Conservation (phyloP, 495 filamentous ascomycete species). For the Penicillium salamii region DNA sequence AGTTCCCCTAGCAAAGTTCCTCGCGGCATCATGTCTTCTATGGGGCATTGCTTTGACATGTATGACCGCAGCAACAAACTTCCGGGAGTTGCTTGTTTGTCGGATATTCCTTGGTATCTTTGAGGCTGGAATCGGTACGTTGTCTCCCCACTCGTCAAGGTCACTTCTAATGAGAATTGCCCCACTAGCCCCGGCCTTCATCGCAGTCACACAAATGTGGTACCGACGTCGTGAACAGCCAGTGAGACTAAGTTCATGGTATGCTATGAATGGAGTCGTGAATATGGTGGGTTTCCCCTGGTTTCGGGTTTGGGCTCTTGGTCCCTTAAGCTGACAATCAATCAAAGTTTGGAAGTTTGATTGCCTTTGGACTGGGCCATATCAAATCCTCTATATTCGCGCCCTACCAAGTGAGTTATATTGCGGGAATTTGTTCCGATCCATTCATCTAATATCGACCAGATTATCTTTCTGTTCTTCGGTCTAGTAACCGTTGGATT, state of each 20-base stretch:
- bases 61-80: constrained; percentile 56
- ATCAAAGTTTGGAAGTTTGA: constrained; percentile 42
- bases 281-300: constrained; percentile 46
- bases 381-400: constrained; percentile 50
- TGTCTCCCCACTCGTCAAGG: background rate
- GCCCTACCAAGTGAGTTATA: constrained; percentile 48
- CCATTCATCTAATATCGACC: background rate
- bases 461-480: constrained; percentile 57
- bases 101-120: constrained; percentile 63
- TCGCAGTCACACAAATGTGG: constrained; percentile 64
- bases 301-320: background rate
- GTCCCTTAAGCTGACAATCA: background rate
- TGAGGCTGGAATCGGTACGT: constrained; percentile 49
- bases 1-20: constrained; percentile 47
- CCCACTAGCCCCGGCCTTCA: constrained; percentile 53
- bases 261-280: constrained; percentile 56
- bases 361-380: constrained; percentile 60
- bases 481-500: constrained; percentile 52
- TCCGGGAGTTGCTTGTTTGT: constrained; percentile 52
- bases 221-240: constrained; percentile 60
- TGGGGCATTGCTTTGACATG: constrained; percentile 57
- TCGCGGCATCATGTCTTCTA: constrained; percentile 54
- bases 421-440: constrained; percentile 5
- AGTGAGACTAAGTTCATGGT: constrained; percentile 56
- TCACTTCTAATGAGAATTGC: background rate